These are phyloP conservation scores for Calocybe cyanea DNA, from an alignment of 768 basidiomycete genomes.

Conservation along the genomic window DNA sequence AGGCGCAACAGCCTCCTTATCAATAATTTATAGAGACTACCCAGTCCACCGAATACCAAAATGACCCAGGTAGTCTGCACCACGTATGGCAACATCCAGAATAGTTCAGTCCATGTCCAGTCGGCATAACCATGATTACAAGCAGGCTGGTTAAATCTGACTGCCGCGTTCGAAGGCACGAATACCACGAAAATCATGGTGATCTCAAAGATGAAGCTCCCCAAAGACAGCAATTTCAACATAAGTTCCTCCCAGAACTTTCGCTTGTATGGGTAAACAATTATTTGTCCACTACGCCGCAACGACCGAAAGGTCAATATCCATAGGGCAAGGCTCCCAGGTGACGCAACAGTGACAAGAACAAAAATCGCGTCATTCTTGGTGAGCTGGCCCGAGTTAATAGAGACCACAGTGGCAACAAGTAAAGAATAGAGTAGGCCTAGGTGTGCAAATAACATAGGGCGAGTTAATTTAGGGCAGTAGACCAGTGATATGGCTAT, in stretches of 20 bases:
- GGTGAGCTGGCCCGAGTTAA: slow-evolving; percentile 10
- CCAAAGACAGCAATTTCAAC: slow-evolving; percentile 1
- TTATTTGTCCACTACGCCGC: background rate
- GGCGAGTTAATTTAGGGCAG: slow-evolving; percentile 4
- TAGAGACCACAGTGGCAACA: slow-evolving; percentile 6
- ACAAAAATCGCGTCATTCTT: slow-evolving; percentile 18
- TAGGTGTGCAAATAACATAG: slow-evolving; percentile 16
- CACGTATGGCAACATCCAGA: background rate
- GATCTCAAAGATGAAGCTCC: background rate
- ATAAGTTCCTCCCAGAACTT: background rate
- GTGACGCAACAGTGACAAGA: slow-evolving; percentile 14
- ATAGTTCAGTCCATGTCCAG: background rate
- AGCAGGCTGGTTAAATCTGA: slow-evolving; percentile 4
- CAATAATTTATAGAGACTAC: background rate
- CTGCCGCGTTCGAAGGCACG: background rate
- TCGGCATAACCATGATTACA: background rate
- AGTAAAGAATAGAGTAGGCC: slow-evolving; percentile 14
- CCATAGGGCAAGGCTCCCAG: slow-evolving; percentile 17
- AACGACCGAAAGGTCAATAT: background rate
- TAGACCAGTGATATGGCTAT: slow-evolving; percentile 12
- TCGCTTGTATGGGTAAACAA: background rate
- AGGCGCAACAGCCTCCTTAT: background rate
- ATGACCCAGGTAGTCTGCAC: background rate
- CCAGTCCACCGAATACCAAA: too few relatives aligned
- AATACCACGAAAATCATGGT: slow-evolving; percentile 3